These are phyloP conservation scores for Triticum aestivum DNA, from an alignment of 176 grass and related monocot species.

Conservation along the genomic window IWGSC_CS_RefSeq_v2.1 NC_057814.1:613248833-613249332, in stretches of 20 bases:
- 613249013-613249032: conserved; percentile 70
- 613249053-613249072: conserved; percentile 2
- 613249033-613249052: conserved; percentile 63
- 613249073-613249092: conserved; percentile 8
- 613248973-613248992: conserved; percentile 47
- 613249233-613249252: background rate
- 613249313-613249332: background rate
- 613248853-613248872: conserved; percentile 19
- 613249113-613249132: background rate
- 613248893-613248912: conserved; percentile 28
- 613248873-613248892: conserved; percentile 13
- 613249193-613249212: background rate
- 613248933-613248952: conserved; percentile 51
- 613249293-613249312: background rate
- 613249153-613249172: background rate
- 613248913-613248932: conserved; percentile 50
- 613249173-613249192: background rate
- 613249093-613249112: background rate
- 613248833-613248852: conserved; percentile 1
- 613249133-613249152: conserved; percentile 12
- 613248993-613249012: conserved; percentile 73
- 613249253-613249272: background rate
- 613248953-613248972: conserved; percentile 66
- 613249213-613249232: conserved; percentile 5
- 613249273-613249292: conserved; percentile 6